Base-by-base conservation (phyloP, 148 eudicot genomes). In the Rheum nobile region DNA sequence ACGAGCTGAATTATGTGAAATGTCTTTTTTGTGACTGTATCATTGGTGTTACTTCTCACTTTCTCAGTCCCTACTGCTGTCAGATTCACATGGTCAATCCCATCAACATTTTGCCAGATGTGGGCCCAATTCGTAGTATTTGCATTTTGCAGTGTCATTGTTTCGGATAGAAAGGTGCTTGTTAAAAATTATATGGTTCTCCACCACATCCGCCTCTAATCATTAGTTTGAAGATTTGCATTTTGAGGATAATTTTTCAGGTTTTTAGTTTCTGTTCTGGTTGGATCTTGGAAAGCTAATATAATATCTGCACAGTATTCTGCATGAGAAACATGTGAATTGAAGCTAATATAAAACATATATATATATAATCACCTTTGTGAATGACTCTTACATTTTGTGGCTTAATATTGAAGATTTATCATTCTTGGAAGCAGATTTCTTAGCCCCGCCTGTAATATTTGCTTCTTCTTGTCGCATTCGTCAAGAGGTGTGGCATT, bases 51-150 rank as follows among this genome's bases (percentile, higher is more conserved):
- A 57, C 70, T 65, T 17, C 70, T 2, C 34, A 26, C 34, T 28
- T 26, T 34, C 8, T 32, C 22, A 65, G 70, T 32, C 70, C 70
- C 70, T 65, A 65, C 41, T 65, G 21, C 3, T 65, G 39, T 65
- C 70, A 65, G 70, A 65, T 65, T 65, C 70, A 65, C 70, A 65
- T 65, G 70, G 70, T 65, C 70, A 16, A 65, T 34, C 22, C 70
- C 38, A 32, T 65, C 11, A 14, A 34, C 70, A 32, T 34, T 65
- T 16, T 65, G 38, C 39, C 41, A 32, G 41, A 65, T 65, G 70
- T 32, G 70, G 38, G 39, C 70, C 32, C 41, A 10, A 61, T 61
- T 61, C 67, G 6, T 61, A 65, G 41, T 65, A 65, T 65, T 34
- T 32, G 37, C 69, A 63, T 5, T 29, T 63, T 32, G 32, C 21